phyloP scores from a whole-genome alignment of 1,284 basidiomycete genomes.

The Irpex sp. region DNA sequence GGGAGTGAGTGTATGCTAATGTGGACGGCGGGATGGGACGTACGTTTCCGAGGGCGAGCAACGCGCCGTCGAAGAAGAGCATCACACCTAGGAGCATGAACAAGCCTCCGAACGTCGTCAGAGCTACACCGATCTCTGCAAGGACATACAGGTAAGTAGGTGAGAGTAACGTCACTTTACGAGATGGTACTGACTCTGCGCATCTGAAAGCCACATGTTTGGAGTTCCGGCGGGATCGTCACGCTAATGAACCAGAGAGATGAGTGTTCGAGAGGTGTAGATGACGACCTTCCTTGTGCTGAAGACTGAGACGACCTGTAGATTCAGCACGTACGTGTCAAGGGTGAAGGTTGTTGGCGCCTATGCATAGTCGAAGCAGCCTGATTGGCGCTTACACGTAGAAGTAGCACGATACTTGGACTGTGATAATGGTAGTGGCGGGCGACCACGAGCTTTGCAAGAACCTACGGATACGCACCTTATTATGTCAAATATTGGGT shows the following conservation, averaged over 20 bases:
- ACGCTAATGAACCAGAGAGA: neutral
- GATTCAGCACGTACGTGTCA: neutral
- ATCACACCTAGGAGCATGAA: slow-evolving; percentile 97
- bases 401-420: neutral
- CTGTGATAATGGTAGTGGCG: no score
- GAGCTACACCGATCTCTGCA: slow-evolving; percentile 91
- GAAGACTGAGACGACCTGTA: neutral
- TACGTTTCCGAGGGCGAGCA: slow-evolving; percentile 95
- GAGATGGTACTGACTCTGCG: slow-evolving; percentile 3
- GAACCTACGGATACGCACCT: no score
- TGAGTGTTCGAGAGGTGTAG: neutral
- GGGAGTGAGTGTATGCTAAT: neutral
- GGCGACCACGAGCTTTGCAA: no score
- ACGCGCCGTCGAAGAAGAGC: slow-evolving; percentile 96
- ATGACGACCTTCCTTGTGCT: neutral
- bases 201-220: slow-evolving; percentile 10
- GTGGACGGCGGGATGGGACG: slow-evolving; percentile 20
- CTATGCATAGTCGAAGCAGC: neutral
- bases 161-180: neutral
- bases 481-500: neutral
- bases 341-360: neutral
- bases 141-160: neutral
- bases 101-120: slow-evolving; percentile 94
- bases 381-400: neutral
- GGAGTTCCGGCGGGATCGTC: neutral